Evolutionary conservation across 352 stramenopile species (phyloP).

Genomic region (Pythium volutum): DNA sequence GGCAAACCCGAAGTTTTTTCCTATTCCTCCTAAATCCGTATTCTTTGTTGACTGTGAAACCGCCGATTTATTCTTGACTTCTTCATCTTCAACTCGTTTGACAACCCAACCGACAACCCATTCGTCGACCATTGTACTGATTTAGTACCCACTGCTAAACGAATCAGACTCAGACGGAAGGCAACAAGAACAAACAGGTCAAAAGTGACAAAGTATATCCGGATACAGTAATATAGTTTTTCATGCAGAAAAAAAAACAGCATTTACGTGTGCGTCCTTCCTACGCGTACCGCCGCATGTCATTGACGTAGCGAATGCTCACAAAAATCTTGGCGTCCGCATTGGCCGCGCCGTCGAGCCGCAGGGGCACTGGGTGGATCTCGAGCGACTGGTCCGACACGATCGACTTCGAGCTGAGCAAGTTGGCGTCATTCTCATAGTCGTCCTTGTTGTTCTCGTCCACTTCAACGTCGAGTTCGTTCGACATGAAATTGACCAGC

Average conservation of each 20-base stretch:
- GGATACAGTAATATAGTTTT: too few relatives aligned
- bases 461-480: conserved; percentile 23
- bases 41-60: neutral
- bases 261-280: too few relatives aligned
- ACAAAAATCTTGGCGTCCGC: conserved; percentile 62
- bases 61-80: too few relatives aligned
- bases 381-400: conserved; percentile 49
- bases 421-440: conserved; percentile 60
- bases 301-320: conserved; percentile 86
- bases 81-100: too few relatives aligned
- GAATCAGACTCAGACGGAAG: too few relatives aligned
- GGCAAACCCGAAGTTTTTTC: too few relatives aligned
- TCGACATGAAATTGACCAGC: conserved; percentile 35
- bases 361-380: conserved; percentile 43
- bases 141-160: too few relatives aligned
- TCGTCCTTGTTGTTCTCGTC: conserved; percentile 55
- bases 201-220: too few relatives aligned
- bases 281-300: conserved; percentile 77
- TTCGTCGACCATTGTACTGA: too few relatives aligned
- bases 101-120: too few relatives aligned
- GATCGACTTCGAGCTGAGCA: conserved; percentile 56
- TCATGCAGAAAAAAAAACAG: too few relatives aligned
- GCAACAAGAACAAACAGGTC: too few relatives aligned
- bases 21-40: neutral
- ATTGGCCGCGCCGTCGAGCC: conserved; percentile 45